Base-by-base conservation (phyloP, 2,329 filamentous ascomycete genomes). In the Colletotrichum cuscutae region DNA sequence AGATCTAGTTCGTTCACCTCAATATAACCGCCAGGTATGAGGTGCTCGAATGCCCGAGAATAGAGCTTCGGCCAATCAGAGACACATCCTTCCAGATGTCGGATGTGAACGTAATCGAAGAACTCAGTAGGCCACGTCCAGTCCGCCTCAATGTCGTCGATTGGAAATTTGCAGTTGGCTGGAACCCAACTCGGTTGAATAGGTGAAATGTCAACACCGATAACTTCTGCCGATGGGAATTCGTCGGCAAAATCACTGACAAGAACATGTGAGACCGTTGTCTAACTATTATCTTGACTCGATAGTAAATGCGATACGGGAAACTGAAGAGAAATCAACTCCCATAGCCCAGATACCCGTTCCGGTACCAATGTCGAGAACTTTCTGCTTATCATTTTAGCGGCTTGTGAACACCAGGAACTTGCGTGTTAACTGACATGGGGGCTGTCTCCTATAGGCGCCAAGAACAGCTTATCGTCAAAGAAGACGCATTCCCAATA, bases 101-200 rank as follows among this genome's bases (percentile, higher is more conserved):
- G 86, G 1, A 87, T 84, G 77, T 92, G 90, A 61, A 93, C 86
- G 75, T 87, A 89, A 79, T 92, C 89, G 74, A 91, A 90, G 62
- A 84, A 80, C 65, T 86, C 77, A 1, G 81, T 76, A 5, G 84
- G 82, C 19, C 62, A 69, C 7, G 88, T 82, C 89, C 89, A 91
- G 4, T 79, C 77, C 58, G 67, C 77, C 63, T 70, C 79, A 71
- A 68, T 79, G 75, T 81, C 82, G 63, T 80, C 83, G 72, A 84
- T 80, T 15, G 82, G 77, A 53, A 84, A 84, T 7, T 79, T 76
- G 3, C 82, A 61, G 19, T 84, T 83, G 5, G 82, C 81, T 0
- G 82, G 80, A 2, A 91, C 86, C 81, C 87, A 87, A 52, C 80
- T 80, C 0, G 89, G 88, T 76, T 90, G 89, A 15, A 89, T 88